phyloP scores from a whole-genome alignment of 1,284 basidiomycete genomes.

The Cryptococcus wingfieldii region DNA sequence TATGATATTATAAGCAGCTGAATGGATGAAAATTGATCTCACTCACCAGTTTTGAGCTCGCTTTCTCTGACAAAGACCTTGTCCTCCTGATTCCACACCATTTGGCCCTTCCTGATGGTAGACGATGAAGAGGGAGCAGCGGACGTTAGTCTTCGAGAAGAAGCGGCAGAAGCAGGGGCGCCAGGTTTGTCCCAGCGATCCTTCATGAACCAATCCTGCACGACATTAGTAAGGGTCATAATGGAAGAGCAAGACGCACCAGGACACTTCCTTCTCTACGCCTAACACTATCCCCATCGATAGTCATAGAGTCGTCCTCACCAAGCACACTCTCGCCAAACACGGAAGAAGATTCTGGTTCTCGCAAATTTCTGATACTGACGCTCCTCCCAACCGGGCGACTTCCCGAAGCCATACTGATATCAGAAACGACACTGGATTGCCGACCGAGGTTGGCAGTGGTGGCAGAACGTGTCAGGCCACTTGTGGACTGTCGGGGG shows the following conservation, averaged over 20 bases:
- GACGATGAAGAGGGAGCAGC: conserved; percentile 13
- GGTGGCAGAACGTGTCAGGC: conserved; percentile 33
- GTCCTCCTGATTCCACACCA: conserved; percentile 42
- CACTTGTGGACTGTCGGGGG: conserved; percentile 8
- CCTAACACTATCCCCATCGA: conserved; percentile 21
- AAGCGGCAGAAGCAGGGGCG: conserved; percentile 25
- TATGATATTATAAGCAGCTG: not conserved
- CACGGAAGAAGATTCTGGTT: conserved; percentile 13
- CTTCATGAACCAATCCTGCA: conserved; percentile 35
- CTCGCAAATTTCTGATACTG: conserved; percentile 7
- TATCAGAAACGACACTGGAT: conserved; percentile 25
- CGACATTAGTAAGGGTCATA: not conserved
- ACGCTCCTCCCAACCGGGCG: conserved; percentile 4
- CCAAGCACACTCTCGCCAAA: conserved; percentile 14
- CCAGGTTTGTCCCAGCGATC: conserved; percentile 24
- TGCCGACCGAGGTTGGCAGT: conserved; percentile 24
- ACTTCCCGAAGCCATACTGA: conserved; percentile 20
- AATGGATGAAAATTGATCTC: not conserved
- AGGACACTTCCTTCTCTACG: conserved; percentile 22
- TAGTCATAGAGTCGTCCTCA: conserved; percentile 31
- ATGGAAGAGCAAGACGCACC: conserved; percentile 13
- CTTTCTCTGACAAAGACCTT: conserved; percentile 42
- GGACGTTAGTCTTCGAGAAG: conserved; percentile 19
- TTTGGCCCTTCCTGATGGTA: conserved; percentile 38
- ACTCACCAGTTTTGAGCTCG: conserved; percentile 30